These are phyloP conservation scores for Eucommia ulmoides DNA, from an alignment of 257 asterid genomes.

Conservation along the genomic window DNA sequence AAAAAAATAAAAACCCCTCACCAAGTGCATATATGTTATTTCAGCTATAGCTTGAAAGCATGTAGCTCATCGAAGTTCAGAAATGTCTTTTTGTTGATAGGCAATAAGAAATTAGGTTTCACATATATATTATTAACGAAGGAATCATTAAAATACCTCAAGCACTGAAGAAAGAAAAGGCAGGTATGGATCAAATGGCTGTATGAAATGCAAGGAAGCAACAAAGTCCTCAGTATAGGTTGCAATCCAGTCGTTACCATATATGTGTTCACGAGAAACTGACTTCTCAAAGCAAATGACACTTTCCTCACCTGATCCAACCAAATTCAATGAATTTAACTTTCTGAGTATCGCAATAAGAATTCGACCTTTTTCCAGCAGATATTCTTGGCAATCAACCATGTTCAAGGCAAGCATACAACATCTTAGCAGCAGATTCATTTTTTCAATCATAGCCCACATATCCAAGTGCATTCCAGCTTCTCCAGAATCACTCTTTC, in stretches of 20 bases:
- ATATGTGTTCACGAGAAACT: constrained; percentile 22
- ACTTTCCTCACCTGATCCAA: constrained; percentile 12
- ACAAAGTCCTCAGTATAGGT: constrained; percentile 43
- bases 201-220: constrained; percentile 48
- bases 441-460: constrained; percentile 25
- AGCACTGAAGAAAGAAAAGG: constrained; percentile 36
- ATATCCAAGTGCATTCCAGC: constrained; percentile 14
- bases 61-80: background rate
- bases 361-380: constrained; percentile 39
- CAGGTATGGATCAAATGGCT: constrained; percentile 41
- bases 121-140: constrained; percentile 4
- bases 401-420: constrained; percentile 44
- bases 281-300: constrained; percentile 39
- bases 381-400: constrained; percentile 20
- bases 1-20: background rate
- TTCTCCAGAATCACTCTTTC: constrained; percentile 20
- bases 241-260: constrained; percentile 26
- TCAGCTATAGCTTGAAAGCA: background rate
- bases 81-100: background rate
- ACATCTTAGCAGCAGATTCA: constrained; percentile 56
- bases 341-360: constrained; percentile 34
- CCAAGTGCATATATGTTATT: background rate
- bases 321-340: constrained; percentile 23
- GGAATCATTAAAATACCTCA: constrained; percentile 43
- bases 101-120: constrained; percentile 5